phyloP scores from a whole-genome alignment of 179 eudicot species.

The Silene noctiflora region DNA sequence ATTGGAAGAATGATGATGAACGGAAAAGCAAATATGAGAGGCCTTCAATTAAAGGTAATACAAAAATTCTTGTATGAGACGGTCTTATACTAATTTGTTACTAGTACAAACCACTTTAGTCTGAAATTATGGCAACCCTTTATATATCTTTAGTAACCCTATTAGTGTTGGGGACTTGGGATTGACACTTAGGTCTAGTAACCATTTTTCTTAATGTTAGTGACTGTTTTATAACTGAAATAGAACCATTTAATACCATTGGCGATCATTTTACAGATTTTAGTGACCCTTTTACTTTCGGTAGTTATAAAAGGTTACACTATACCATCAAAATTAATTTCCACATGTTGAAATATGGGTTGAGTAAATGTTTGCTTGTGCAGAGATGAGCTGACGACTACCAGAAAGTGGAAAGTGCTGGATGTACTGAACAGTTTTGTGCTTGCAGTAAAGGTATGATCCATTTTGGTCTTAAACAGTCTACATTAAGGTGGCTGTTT shows the following conservation, averaged over 20 bases:
- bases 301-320: too few relatives aligned
- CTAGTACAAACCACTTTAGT: too few relatives aligned
- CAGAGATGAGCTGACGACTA: slow-evolving; percentile 30
- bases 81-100: too few relatives aligned
- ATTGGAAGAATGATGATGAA: slow-evolving; percentile 63
- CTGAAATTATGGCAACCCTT: too few relatives aligned
- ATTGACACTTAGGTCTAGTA: not conserved
- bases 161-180: too few relatives aligned
- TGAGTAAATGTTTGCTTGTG: slow-evolving; percentile 9
- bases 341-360: not conserved
- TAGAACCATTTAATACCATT: too few relatives aligned
- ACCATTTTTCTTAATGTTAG: not conserved
- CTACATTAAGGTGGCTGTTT: not conserved
- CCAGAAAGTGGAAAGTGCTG: slow-evolving; percentile 15
- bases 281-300: not conserved
- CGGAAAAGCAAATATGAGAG: slow-evolving; percentile 56
- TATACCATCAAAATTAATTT: not conserved
- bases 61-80: not conserved
- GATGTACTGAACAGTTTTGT: slow-evolving; percentile 16
- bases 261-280: too few relatives aligned
- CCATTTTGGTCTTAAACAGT: slow-evolving; percentile 3
- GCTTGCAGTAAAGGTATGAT: slow-evolving; percentile 25
- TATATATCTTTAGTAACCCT: too few relatives aligned
- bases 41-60: slow-evolving; percentile 62
- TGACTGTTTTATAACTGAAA: not conserved